These are phyloP conservation scores for Pseudopyrenochaeta lycopersici DNA, from an alignment of 2,329 filamentous ascomycete genomes.

Conservation along the genomic window DNA sequence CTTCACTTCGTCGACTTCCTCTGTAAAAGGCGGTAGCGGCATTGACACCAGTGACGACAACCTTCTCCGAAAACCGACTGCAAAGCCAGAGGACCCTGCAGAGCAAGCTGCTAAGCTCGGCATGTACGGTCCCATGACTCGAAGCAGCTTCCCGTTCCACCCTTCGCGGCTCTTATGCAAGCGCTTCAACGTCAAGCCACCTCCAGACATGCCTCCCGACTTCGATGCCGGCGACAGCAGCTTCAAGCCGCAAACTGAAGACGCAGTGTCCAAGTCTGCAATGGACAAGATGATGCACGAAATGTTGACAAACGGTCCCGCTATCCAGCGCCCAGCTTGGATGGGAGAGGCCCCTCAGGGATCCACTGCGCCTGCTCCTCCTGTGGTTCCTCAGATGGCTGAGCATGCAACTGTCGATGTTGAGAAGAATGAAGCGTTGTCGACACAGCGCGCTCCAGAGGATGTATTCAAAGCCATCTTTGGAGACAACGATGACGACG, in stretches of 20 bases:
- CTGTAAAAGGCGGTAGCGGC: slow-evolving; percentile 34
- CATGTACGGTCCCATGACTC: slow-evolving; percentile 92
- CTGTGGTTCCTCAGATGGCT: slow-evolving; percentile 2
- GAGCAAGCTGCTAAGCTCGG: slow-evolving; percentile 87
- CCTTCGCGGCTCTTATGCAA: slow-evolving; percentile 91
- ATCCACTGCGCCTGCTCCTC: slow-evolving; percentile 3
- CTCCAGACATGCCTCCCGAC: slow-evolving; percentile 68
- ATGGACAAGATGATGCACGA: slow-evolving; percentile 54
- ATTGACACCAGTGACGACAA: slow-evolving; percentile 38
- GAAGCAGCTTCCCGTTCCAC: slow-evolving; percentile 75
- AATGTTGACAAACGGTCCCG: slow-evolving; percentile 34
- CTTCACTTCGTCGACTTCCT: slow-evolving; percentile 72
- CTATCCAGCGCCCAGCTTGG: slow-evolving; percentile 41
- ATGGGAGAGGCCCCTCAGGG: slow-evolving; percentile 21
- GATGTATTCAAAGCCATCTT: slow-evolving; percentile 93
- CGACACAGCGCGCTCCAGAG: slow-evolving; percentile 76
- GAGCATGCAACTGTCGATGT: slow-evolving; percentile 65
- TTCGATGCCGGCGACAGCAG: slow-evolving; percentile 46
- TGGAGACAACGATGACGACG: slow-evolving; percentile 77
- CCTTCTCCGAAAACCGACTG: slow-evolving; percentile 57
- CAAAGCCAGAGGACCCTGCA: slow-evolving; percentile 76
- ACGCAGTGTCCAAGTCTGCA: slow-evolving; percentile 63
- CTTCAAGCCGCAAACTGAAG: slow-evolving; percentile 42
- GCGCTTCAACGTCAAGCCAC: slow-evolving; percentile 86
- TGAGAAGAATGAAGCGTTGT: slow-evolving; percentile 80